phyloP scores from a whole-genome alignment of 352 stramenopile genomes.

The Pythium diclinum region DNA sequence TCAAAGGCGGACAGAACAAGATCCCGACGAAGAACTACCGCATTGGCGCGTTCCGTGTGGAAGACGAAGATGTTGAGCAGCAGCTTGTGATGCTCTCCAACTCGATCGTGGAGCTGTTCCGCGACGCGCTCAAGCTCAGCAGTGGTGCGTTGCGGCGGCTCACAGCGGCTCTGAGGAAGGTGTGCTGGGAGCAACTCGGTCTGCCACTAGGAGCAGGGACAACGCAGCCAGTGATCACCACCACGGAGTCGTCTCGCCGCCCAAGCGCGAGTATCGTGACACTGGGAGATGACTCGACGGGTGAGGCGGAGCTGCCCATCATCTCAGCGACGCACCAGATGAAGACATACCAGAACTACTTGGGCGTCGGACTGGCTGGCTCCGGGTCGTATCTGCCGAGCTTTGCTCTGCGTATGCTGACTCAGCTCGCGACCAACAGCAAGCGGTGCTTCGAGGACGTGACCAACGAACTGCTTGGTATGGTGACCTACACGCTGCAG shows the following conservation, averaged over 20 bases:
- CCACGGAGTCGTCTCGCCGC: neutral
- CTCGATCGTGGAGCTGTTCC: constrained; percentile 86
- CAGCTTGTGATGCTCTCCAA: constrained; percentile 81
- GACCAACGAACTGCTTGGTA: constrained; percentile 64
- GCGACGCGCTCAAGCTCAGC: constrained; percentile 66
- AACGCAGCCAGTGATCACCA: neutral
- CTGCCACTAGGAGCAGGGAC: constrained; percentile 35
- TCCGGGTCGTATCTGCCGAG: constrained; percentile 62
- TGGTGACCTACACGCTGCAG: constrained; percentile 60
- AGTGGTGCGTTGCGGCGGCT: constrained; percentile 53
- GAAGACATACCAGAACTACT: constrained; percentile 76
- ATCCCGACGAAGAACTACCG: constrained; percentile 72
- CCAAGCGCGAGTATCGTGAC: constrained; percentile 1
- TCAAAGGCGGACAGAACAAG: constrained; percentile 74
- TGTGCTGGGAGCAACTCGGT: constrained; percentile 70
- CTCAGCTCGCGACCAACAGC: constrained; percentile 64
- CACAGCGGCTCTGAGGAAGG: constrained; percentile 54
- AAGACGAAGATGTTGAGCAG: constrained; percentile 87
- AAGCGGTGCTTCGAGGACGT: constrained; percentile 76
- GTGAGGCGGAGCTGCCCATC: constrained; percentile 32
- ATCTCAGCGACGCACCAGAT: constrained; percentile 61
- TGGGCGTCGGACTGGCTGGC: constrained; percentile 63
- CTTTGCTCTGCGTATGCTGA: constrained; percentile 82
- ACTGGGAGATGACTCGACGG: neutral
- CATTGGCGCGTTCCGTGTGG: constrained; percentile 66